Base-by-base conservation (phyloP, 306 rosid species). In the Trifolium pratense region DNA sequence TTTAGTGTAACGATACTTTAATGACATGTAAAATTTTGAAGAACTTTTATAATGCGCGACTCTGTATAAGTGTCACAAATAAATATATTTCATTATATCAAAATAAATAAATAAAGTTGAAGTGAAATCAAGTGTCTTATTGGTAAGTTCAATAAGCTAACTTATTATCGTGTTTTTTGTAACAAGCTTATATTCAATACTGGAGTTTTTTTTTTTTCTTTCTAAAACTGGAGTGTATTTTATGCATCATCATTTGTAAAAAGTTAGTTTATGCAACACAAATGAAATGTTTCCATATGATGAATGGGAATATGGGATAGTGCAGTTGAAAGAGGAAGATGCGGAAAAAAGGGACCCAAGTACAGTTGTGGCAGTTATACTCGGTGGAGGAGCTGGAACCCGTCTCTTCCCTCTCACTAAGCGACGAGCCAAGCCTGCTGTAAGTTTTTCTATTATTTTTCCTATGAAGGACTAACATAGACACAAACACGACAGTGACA, bases 321-420 rank as follows among this genome's bases (percentile, higher is more conserved):
- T 82, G 86, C 87, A 94, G 97, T 68, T 91, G 86, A 88, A 87
- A 83, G 85, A 85, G 75, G 21, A 80, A 14, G 85, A 84, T 18
- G 11, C 78, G 81, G 89, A 85, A 51, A 87, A 32, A 81, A 68
- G 81, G 71, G 86, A 94, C 78, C 67, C 98, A 32, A 80, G 87
- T 64, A 88, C 97, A 10, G 96, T 89, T 42, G 87, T 89, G 74
- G 98, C 98, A 25, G 58, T 94, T 58, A 91, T 94, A 45, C 83
- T 94, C 2, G 97, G 98, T 39, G 98, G 97, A 78, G 97, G 97
- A 82, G 97, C 98, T n/a, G 97, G 98, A 15, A 91, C 98, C 60
- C 93, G 98, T 53, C 94, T 94, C 68, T 94, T 89, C 71, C 98
- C 98, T 62, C 92, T 94, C 76, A 94, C 98, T 25, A 94, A 84